Evolutionary conservation across 2,329 filamentous ascomycete species (phyloP).

Genomic region (Fusarium pininemorale): DNA sequence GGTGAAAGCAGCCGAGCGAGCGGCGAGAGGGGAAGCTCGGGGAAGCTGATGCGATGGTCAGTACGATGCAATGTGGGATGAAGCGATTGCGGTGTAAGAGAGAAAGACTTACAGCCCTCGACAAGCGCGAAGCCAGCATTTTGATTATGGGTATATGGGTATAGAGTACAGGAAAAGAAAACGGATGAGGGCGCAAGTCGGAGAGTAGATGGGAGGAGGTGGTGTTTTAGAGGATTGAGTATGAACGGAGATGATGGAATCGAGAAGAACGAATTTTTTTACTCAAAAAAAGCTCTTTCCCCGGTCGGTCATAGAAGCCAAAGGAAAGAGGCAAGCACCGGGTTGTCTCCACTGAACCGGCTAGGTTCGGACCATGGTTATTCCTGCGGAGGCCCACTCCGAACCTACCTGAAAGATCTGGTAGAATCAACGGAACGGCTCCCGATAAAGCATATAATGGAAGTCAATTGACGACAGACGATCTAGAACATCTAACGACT

Average conservation of each 20-base stretch:
- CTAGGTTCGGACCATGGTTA: conserved; percentile 46
- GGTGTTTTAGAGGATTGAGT: conserved; percentile 41
- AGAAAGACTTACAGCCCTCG: conserved; percentile 73
- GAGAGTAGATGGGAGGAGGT: conserved; percentile 45
- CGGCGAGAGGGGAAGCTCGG: conserved; percentile 74
- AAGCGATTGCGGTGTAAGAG: conserved; percentile 1
- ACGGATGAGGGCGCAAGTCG: conserved; percentile 46
- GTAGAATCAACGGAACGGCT: conserved; percentile 3
- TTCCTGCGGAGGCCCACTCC: conserved; percentile 35
- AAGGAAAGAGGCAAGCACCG: conserved; percentile 52
- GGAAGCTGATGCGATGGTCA: conserved; percentile 68
- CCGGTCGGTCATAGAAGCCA: conserved; percentile 52
- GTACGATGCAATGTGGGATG: not conserved
- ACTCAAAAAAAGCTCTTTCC: conserved; percentile 46
- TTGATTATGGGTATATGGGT: conserved; percentile 54
- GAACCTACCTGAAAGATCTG: conserved; percentile 22
- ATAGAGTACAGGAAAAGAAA: conserved; percentile 49
- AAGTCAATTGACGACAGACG: not conserved
- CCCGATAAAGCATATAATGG: not conserved
- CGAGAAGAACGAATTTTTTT: conserved; percentile 50
- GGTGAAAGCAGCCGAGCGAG: conserved; percentile 72
- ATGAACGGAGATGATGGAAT: conserved; percentile 42
- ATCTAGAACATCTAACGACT: not conserved
- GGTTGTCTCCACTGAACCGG: conserved; percentile 40
- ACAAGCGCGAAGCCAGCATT: conserved; percentile 78